Conservation (phyloP, 305 asterid genomes). For the Fraxinus velutina region DNA sequence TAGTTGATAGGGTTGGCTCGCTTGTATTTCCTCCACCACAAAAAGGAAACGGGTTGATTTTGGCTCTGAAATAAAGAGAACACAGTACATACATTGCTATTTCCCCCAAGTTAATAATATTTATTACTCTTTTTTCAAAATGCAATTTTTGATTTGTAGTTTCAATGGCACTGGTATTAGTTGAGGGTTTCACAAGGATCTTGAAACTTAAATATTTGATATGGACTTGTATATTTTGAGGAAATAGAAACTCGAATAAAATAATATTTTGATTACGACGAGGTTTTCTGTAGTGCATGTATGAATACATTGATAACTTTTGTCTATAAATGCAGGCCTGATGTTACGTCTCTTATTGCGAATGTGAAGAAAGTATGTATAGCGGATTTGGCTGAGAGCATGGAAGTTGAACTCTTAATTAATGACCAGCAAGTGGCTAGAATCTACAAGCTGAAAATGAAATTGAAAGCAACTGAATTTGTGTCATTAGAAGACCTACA, state of each 20-base stretch:
- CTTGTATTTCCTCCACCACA: neutral
- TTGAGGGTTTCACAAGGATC: neutral
- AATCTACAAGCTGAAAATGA: constrained; percentile 57
- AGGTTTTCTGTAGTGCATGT: neutral
- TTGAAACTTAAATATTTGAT: neutral
- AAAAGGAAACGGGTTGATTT: neutral
- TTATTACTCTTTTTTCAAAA: neutral
- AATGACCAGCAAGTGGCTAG: constrained; percentile 30
- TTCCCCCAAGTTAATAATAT: neutral
- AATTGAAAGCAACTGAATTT: constrained; percentile 57
- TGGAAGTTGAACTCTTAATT: constrained; percentile 57
- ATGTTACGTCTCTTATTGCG: constrained; percentile 63
- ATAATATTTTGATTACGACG: neutral
- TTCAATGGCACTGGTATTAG: neutral
- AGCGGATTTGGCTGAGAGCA: constrained; percentile 76
- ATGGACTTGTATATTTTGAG: neutral
- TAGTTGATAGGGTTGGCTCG: neutral
- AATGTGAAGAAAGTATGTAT: constrained; percentile 65
- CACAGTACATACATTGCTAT: neutral
- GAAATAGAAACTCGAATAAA: neutral
- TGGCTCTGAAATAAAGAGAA: neutral
- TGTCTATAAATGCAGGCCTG: constrained; percentile 48
- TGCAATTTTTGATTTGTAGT: neutral
- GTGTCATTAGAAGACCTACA: constrained; percentile 51
- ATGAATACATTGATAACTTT: neutral